phyloP scores from a whole-genome alignment of 345 rosid genomes.

The Noccaea caerulescens region DNA sequence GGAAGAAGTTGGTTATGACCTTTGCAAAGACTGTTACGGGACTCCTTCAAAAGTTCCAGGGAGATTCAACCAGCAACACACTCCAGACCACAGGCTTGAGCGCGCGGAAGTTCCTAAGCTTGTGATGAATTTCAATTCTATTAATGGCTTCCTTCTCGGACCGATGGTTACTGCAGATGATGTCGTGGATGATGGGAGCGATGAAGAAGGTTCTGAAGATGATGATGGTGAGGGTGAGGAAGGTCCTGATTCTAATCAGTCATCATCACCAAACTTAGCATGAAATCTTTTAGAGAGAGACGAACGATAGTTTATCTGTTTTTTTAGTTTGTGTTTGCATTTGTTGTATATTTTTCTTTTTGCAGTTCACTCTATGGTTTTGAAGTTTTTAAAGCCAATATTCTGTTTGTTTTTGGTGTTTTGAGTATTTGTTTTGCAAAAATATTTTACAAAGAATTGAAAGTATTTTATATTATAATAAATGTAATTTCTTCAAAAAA shows the following conservation, averaged over 20 bases:
- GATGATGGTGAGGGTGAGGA: slow-evolving; percentile 2
- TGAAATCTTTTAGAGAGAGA: slow-evolving; percentile 10
- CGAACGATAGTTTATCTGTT: background rate
- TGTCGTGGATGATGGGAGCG: slow-evolving; percentile 26
- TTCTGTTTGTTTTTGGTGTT: background rate
- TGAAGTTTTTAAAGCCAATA: background rate
- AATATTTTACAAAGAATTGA: background rate
- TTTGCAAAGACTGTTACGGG: slow-evolving; percentile 79
- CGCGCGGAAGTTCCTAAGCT: slow-evolving; percentile 11
- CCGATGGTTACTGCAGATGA: background rate
- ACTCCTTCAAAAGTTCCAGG: slow-evolving; percentile 66
- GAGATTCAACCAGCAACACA: slow-evolving; percentile 91
- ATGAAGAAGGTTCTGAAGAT: slow-evolving; percentile 1
- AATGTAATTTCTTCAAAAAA: too few relatives aligned
- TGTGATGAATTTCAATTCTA: background rate
- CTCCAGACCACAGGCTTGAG: slow-evolving; percentile 68
- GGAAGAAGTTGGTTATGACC: slow-evolving; percentile 75
- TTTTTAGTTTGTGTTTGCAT: background rate
- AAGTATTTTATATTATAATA: too few relatives aligned
- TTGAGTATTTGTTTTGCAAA: background rate
- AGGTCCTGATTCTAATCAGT: slow-evolving; percentile 31
- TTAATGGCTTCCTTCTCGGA: slow-evolving; percentile 22
- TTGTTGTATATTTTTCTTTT: background rate
- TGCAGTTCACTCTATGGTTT: background rate
- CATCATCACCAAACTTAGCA: background rate